Evolutionary conservation across 1,284 basidiomycete genomes (phyloP), one percentile per base, ranked within the genome.

Genomic region (Ganoderma leucocontextum): DNA sequence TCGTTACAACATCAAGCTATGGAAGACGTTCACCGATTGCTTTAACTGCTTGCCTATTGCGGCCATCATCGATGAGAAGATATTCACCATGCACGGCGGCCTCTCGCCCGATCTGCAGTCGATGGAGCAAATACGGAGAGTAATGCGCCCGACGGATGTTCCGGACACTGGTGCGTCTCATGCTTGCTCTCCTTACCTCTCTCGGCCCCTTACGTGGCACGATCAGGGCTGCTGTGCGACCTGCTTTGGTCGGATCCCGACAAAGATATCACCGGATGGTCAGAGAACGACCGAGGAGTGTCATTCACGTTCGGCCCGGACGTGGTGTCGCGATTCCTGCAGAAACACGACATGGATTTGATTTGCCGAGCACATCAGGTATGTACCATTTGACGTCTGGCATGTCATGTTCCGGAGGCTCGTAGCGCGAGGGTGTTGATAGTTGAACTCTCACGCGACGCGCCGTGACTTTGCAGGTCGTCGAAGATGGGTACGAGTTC

Each of bases 311-410:
- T 99, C 81, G 97, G 97, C 12, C 96, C 97, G 41, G 97, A 99
- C 78, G 97, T 99, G 55, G 97, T 99, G 63, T 96, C 96, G 70
- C 88, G 97, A 76, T 99, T 99, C 89, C 84, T 99, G 78, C 96
- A 98, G 87, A 98, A 99, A 82, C 97, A 98, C 80, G 98, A 99
- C 82, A 99, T 99, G 97, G 97, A 99, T 82, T 86, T 99, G 77
- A 99, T 99, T 78, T 99, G 97, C 84, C 89, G 97, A 83, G 97
- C 97, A 78, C 96, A 99, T 87, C 95, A 98, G 88, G 93, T 92
- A 77, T 74, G 90, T 82, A 49, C 19, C 42, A 49, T 42, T 57
- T 62, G 35, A 52, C 47, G 42, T 62, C 8, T 61, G 12, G 44
- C 58, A 4, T 22, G 53, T 35, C 39, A 15, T 53, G 39, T 33